Evolutionary conservation across 2,329 filamentous ascomycete genomes (phyloP).

Genomic region (Penicillium concentricum): DNA sequence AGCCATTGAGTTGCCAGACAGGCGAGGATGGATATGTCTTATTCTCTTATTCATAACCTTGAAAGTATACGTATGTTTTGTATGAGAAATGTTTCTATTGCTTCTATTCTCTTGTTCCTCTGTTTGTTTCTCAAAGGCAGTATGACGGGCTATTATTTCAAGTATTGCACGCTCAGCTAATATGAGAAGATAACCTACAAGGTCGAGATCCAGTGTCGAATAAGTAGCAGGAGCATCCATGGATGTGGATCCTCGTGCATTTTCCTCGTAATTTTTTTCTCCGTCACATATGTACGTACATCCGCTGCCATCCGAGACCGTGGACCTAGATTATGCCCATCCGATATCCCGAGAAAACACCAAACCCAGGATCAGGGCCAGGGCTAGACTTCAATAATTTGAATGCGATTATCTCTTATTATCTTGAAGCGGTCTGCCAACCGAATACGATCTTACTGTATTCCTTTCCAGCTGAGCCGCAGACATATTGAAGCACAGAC

Average conservation of each 20-base stretch:
- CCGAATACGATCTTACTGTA: neutral
- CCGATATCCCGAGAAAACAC: neutral
- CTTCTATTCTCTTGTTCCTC: neutral
- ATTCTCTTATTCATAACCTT: no score
- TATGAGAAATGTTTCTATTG: neutral
- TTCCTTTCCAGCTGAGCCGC: neutral
- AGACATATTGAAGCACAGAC: neutral
- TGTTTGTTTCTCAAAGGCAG: no score
- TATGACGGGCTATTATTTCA: neutral
- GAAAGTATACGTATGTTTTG: neutral
- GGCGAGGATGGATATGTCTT: no score
- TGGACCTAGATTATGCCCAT: neutral
- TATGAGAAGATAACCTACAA: neutral
- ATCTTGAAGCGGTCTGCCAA: neutral
- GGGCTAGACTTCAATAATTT: neutral
- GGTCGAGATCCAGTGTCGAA: neutral
- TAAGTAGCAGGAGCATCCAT: neutral
- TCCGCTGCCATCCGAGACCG: constrained; percentile 9
- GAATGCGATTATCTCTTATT: neutral
- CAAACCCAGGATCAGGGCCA: neutral
- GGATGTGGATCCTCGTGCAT: neutral
- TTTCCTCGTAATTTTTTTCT: neutral
- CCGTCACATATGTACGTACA: neutral
- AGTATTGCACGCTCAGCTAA: neutral
- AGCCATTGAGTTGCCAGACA: neutral